These are phyloP conservation scores for Aegilops bicornis DNA, from an alignment of 176 grass and related monocot genomes.

Conservation along the genomic window DNA sequence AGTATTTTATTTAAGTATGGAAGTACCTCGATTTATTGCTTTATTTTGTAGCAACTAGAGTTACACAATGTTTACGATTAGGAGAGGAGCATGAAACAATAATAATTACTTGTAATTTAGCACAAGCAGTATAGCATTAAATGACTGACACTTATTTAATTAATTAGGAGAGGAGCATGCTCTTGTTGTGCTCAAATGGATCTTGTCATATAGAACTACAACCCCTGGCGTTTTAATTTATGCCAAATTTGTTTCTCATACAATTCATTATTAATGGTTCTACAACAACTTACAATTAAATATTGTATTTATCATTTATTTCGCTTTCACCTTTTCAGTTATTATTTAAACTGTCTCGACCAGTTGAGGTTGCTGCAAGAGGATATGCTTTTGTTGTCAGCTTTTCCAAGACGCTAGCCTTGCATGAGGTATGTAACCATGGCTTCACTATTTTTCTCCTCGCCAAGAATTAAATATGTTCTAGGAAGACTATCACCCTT, in stretches of 20 bases:
- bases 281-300: background rate
- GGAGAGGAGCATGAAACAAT: background rate
- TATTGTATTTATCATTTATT: constrained; percentile 22
- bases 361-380: constrained; percentile 88
- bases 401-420: constrained; percentile 89
- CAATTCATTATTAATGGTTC: background rate
- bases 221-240: background rate
- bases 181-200: constrained; percentile 18
- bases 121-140: background rate
- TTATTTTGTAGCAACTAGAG: background rate
- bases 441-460: constrained; percentile 27
- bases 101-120: background rate
- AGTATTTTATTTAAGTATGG: background rate
- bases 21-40: constrained; percentile 8
- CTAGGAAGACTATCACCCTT: constrained; percentile 17
- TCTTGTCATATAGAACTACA: constrained; percentile 4
- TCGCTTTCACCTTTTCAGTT: constrained; percentile 57
- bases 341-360: constrained; percentile 81
- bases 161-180: background rate
- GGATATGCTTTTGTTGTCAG: constrained; percentile 83
- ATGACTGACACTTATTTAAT: background rate
- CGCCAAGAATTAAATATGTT: constrained; percentile 23
- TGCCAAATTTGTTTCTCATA: background rate
- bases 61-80: background rate
- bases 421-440: constrained; percentile 72